Percentiles rank a stretch among this genome's conserved stretches.
Conservation (phyloP, 305 asterid species). For the Solanum hybrid region DNA sequence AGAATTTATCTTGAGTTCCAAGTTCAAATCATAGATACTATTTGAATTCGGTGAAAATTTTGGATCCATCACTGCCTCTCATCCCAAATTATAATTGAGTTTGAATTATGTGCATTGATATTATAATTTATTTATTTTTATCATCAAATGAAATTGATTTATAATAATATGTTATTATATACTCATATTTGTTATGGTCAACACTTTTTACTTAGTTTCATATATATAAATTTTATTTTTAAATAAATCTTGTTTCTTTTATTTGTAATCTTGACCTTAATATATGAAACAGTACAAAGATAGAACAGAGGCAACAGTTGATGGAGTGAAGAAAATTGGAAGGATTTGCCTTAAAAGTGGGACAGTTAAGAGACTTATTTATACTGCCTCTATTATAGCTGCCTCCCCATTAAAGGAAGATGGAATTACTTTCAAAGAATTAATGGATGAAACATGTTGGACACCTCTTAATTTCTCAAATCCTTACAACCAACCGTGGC, state of each 20-base stretch:
- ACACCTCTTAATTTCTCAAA: neutral
- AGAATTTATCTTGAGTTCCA: neutral
- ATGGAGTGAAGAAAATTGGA: slow-evolving; percentile 29
- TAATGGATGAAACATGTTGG: slow-evolving; percentile 54
- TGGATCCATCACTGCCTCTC: no score
- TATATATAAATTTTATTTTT: no score
- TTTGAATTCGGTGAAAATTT: no score
- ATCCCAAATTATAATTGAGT: neutral
- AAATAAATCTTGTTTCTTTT: no score
- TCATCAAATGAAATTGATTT: no score
- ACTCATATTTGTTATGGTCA: neutral
- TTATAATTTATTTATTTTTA: no score
- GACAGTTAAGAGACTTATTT: slow-evolving; percentile 33
- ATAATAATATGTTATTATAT: no score
- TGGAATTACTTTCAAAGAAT: slow-evolving; percentile 30
- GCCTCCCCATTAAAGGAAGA: slow-evolving; percentile 34
- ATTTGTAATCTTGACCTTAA: neutral
- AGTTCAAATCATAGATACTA: no score
- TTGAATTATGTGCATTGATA: no score
- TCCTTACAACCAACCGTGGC: neutral
- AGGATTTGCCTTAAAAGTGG: slow-evolving; percentile 25
- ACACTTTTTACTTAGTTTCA: no score
- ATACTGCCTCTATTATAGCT: slow-evolving; percentile 41
- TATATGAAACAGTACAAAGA: slow-evolving; percentile 25
- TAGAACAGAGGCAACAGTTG: slow-evolving; percentile 43